Percentiles rank a stretch among this genome's conserved stretches.
Evolutionary conservation across 2,329 filamentous ascomycete species (phyloP).

Genomic region (Coniosporium tulheliwenetii): DNA sequence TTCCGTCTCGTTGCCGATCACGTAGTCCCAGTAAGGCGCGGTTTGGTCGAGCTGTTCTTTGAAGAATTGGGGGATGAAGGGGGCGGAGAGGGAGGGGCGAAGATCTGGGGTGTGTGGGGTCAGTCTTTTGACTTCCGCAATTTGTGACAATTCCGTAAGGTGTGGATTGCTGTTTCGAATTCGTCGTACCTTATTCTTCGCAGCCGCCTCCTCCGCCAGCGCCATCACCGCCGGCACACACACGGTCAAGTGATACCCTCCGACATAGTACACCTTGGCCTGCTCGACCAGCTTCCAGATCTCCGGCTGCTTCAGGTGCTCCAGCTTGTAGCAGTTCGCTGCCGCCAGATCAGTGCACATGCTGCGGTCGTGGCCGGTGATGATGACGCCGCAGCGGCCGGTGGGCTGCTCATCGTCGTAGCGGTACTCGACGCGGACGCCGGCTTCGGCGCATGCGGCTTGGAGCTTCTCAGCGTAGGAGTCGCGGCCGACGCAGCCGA

Average conservation of each 20-base stretch:
- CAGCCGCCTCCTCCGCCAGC: conserved; percentile 76
- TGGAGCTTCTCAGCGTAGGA: conserved; percentile 84
- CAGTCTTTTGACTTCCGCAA: too few relatives aligned
- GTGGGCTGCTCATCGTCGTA: conserved; percentile 74
- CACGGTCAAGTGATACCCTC: conserved; percentile 95
- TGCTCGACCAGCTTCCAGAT: conserved; percentile 87
- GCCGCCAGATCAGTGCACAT: conserved; percentile 92
- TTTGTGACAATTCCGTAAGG: too few relatives aligned
- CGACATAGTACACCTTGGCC: conserved; percentile 80
- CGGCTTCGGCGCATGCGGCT: conserved; percentile 73
- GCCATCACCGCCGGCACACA: conserved; percentile 82
- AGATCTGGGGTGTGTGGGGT: conserved; percentile 30
- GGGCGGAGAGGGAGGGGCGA: conserved; percentile 80
- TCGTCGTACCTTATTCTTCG: conserved; percentile 58
- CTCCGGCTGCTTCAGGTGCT: conserved; percentile 79
- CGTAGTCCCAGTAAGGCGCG: conserved; percentile 83
- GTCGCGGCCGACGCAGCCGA: conserved; percentile 88
- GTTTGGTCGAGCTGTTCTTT: conserved; percentile 83
- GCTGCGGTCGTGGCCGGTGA: conserved; percentile 89
- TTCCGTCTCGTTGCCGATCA: conserved; percentile 96
- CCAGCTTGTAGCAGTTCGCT: conserved; percentile 91
- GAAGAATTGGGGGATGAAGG: conserved; percentile 96
- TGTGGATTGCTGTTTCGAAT: too few relatives aligned
- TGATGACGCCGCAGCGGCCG: conserved; percentile 88
- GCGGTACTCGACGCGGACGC: conserved; percentile 87